Evolutionary conservation across 2,329 filamentous ascomycete genomes (phyloP), one percentile per base, ranked within the genome.

Genomic region (Colletotrichum neosansevieriae): DNA sequence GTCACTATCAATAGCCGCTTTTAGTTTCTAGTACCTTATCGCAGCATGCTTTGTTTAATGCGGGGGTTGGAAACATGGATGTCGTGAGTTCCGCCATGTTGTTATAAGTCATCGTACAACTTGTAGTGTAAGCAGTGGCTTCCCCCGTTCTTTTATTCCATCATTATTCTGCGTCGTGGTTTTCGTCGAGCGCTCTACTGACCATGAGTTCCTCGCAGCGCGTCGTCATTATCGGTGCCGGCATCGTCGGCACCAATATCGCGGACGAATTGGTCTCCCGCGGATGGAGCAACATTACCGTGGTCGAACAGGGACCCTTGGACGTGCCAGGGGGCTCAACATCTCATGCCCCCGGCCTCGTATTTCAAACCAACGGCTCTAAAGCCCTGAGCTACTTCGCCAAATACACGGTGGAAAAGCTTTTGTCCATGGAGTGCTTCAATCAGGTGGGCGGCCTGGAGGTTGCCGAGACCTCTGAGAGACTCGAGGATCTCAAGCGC

Each of bases 371-470:
- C 7, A 90, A 86, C 58, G 75, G 80, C 1, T 87, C 84, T 54
- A 88, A 85, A 74, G 85, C 85, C 0, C 81, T 91, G 86, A 88
- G 84, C 5, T 75, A 81, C 3, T 83, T 91, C 59, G 89, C 88
- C 2, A 82, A 82, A 51, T 91, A 91, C 74, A 91, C 88, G 0
- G 83, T 90, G 6, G 80, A 89, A 62, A 91, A 91, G 74, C 77
- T 91, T 0, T 76, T 83, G 5, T 85, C 85, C 0, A 75, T 91
- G 11, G 79, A 84, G 64, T 90, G 88, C 73, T 88, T 91, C 78
- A 90, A 90, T 72, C 87, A 88, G 70, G 83, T 91, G 0, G 88
- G 88, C 6, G 88, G 88, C 10, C 77, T 91, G 10, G 88, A 91
- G 73, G 77, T 91, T 10, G 88, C 88, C 15, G 90, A 87, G 13